Conservation (phyloP, 2,329 filamentous ascomycete species). For the Fusarium nelsonii region DNA sequence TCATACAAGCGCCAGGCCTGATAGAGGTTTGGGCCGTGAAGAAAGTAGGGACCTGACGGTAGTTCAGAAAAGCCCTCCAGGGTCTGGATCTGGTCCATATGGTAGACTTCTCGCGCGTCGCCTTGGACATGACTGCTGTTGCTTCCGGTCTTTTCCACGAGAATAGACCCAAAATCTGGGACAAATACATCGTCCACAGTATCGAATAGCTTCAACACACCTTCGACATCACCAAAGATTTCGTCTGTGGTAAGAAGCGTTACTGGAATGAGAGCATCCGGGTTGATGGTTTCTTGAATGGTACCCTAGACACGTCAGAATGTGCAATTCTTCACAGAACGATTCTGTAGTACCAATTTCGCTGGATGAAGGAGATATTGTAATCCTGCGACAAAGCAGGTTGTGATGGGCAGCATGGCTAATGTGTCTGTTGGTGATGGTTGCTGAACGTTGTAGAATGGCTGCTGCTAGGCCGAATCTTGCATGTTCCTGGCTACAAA, state of each 20-base stretch:
- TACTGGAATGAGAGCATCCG: constrained; percentile 57
- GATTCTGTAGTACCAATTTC: constrained; percentile 49
- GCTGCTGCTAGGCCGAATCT: constrained; percentile 9
- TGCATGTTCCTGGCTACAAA: constrained; percentile 1
- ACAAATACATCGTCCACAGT: constrained; percentile 56
- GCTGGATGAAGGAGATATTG: constrained; percentile 57
- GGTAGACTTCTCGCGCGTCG: constrained; percentile 34
- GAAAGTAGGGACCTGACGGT: constrained; percentile 57
- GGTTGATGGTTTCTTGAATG: constrained; percentile 58
- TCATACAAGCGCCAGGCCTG: constrained; percentile 59
- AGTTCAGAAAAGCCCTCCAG: constrained; percentile 45
- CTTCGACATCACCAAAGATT: constrained; percentile 54
- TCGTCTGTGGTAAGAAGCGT: constrained; percentile 56
- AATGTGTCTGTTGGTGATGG: neutral
- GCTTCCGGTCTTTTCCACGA: constrained; percentile 54
- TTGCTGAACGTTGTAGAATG: constrained; percentile 5
- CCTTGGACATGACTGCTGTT: constrained; percentile 15
- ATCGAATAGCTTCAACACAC: constrained; percentile 51
- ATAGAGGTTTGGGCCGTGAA: constrained; percentile 57
- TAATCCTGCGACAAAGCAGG: constrained; percentile 54
- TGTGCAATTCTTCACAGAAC: neutral
- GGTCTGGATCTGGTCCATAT: constrained; percentile 34
- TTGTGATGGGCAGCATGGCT: constrained; percentile 52
- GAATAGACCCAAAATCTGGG: constrained; percentile 54
- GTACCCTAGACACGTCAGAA: constrained; percentile 50